Base-by-base conservation (phyloP, 106 monocot genomes). In the Dendrobium officinale region DNA sequence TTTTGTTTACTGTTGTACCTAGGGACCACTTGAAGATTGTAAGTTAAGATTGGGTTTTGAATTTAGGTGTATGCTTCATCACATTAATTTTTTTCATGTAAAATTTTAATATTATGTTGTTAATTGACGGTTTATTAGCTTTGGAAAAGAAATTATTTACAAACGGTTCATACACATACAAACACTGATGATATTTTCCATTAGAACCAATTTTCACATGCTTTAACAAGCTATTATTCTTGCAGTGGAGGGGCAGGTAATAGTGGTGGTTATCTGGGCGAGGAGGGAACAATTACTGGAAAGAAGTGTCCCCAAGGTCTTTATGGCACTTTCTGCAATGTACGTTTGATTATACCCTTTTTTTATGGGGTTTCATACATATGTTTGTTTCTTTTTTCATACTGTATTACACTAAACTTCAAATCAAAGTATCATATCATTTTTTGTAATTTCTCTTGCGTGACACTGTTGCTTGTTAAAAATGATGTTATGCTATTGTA, bases 291-390 rank as follows among this genome's bases (percentile, higher is more conserved):
- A 27, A 58, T 96, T 58, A 96, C 88, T 10, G 96, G 96, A 80
- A 92, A 93, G 80, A 84, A 84, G 27, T 96, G 96, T 72, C 96
- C 96, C 20, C 66, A 87, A 68, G 96, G 96, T 15, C 96, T 96
- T 31, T 93, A 82, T 89, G 96, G 96, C 64, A 93, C 91, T 79
- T 96, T 93, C 77, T 96, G 96, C 83, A 87, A 54, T 82, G 96
- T 96, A 93, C 74, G 85, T 43, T 17, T 78, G 37, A 70, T 79
- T 67, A 48, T 17, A 4, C 2, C 20, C 8, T 8, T 44, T 44
- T n/a, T 10, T 70, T 8, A 33, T 70, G 33, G n/a, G 11, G 33
- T 51, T 70, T 68, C 6, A 68, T 31, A 17, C 42, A 18, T 44
- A 43, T 43, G 11, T 44, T 44, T 74, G 5, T 22, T 74, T 74